phyloP scores from a whole-genome alignment of 2,329 filamentous ascomycete species.

The Xylaria sp. region DNA sequence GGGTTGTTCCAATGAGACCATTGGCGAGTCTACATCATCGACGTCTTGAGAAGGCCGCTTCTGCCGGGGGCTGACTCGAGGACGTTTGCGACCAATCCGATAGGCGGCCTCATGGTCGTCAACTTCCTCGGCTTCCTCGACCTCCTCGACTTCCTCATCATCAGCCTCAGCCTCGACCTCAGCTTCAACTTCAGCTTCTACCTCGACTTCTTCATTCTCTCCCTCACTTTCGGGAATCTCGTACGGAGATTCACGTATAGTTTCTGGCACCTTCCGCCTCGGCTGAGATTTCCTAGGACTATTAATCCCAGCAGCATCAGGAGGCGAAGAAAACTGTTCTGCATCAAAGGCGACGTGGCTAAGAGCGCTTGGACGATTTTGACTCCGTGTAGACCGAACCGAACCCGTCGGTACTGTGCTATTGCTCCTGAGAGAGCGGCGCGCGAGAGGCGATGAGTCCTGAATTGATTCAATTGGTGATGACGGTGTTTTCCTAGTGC shows the following conservation, averaged over 20 bases:
- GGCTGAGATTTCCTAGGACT: conserved; percentile 45
- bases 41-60: conserved; percentile 55
- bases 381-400: conserved; percentile 43
- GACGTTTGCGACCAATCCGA: conserved; percentile 57
- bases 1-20: conserved; percentile 49
- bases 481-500: conserved; percentile 35
- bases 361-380: conserved; percentile 39
- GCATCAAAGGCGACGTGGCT: conserved; percentile 30
- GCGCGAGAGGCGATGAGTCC: conserved; percentile 41
- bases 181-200: conserved; percentile 10
- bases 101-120: conserved; percentile 57
- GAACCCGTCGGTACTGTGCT: conserved; percentile 40
- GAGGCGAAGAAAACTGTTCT: conserved; percentile 47
- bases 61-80: conserved; percentile 52
- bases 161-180: not conserved
- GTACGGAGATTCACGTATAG: conserved; percentile 30
- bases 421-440: conserved; percentile 41
- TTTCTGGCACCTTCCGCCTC: conserved; percentile 40
- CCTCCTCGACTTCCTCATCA: conserved; percentile 36
- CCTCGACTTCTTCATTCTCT: conserved; percentile 40
- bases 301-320: conserved; percentile 46
- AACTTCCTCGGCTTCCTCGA: conserved; percentile 57
- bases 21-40: conserved; percentile 53
- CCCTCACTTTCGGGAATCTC: conserved; percentile 38
- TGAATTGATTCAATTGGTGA: conserved; percentile 35